Base-by-base conservation (phyloP, 1,284 basidiomycete species). In the Chondrostereum purpureum region DNA sequence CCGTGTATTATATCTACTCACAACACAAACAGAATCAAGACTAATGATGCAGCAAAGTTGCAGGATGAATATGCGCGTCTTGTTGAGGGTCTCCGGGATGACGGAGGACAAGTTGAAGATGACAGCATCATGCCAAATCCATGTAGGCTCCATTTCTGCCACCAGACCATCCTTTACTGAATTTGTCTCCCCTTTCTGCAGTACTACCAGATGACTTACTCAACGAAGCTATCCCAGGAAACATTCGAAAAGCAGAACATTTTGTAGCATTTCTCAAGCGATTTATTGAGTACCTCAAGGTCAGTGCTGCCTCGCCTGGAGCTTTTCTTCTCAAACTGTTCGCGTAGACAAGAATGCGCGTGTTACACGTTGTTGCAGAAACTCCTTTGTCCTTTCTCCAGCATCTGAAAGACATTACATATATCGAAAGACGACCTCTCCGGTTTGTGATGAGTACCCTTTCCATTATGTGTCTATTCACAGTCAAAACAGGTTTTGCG, bases 281-380 rank as follows among this genome's bases (percentile, higher is more conserved):
- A 36, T 97, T 99, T 59, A 92, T 99, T 36, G 96, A 99, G 67
- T 99, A 99, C 62, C 78, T 99, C 50, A 99, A 99, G 77, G 92
- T 90, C 43, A 21, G 67, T 50, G 37, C 38, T 38, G 31, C 17
- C 40, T 36, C 14, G 12, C 51, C 18, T 39, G 23, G n/a, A 23
- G 24, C 46, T 39, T 41, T 33, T 42, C 31, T 41, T 31, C 21
- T 42, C 21, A 44, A 48, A 50, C 40, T 34, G 42, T 12, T 5
- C n/a, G 13, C 31, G 14, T 42, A 94, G 91, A 99, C 96, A 5
- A 80, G 96, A 42, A 99, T 99, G 95, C 83, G 96, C 39, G 96
- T 99, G 11, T 72, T 99, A 18, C 96, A 99, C 61, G 96, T 99
- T 50, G 96, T 99, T 6, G 96, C 96, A n/a, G 96, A 99, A 65